phyloP scores from a whole-genome alignment of 2,329 filamentous ascomycete species.

The Zalaria obscura region DNA sequence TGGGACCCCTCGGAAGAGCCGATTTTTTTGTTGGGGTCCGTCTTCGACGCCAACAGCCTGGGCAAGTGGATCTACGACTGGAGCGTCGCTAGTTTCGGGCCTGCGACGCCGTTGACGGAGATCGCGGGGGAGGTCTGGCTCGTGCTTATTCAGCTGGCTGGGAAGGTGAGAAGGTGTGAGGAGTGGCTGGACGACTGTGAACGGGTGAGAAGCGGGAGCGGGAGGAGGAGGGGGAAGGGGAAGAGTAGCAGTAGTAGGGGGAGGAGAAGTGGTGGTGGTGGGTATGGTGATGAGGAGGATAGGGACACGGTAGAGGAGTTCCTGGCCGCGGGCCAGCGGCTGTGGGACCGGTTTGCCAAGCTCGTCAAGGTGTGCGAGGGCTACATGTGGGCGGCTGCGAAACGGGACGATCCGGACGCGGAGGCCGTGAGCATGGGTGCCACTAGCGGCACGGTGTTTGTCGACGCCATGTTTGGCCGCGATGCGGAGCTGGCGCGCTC shows the following conservation, averaged over 20 bases:
- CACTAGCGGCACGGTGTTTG: conserved; percentile 87
- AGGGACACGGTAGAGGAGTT: conserved; percentile 80
- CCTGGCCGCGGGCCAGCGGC: conserved; percentile 71
- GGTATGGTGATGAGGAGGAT: conserved; percentile 42
- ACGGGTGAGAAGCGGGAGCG: conserved; percentile 41
- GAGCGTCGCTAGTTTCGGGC: conserved; percentile 83
- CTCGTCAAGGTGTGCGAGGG: conserved; percentile 84
- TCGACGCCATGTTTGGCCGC: conserved; percentile 86
- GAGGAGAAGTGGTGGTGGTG: no score
- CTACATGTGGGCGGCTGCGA: conserved; percentile 85
- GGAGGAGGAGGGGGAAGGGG: no score
- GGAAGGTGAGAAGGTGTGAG: conserved; percentile 84
- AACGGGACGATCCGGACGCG: conserved; percentile 46
- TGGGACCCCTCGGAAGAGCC: conserved; percentile 93
- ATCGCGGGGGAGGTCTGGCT: conserved; percentile 93
- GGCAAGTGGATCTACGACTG: conserved; percentile 99
- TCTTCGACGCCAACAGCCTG: conserved; percentile 93
- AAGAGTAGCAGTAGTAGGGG: no score
- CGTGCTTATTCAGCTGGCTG: conserved; percentile 80
- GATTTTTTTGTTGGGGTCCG: conserved; percentile 84
- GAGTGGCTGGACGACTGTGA: conserved; percentile 43
- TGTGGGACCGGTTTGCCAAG: conserved; percentile 72
- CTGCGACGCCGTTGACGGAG: conserved; percentile 71
- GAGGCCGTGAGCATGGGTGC: conserved; percentile 69
- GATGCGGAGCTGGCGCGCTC: conserved; percentile 82